These are phyloP conservation scores for Rhizopogon sp. DNA, from an alignment of 768 basidiomycete genomes.

Conservation along the genomic window DNA sequence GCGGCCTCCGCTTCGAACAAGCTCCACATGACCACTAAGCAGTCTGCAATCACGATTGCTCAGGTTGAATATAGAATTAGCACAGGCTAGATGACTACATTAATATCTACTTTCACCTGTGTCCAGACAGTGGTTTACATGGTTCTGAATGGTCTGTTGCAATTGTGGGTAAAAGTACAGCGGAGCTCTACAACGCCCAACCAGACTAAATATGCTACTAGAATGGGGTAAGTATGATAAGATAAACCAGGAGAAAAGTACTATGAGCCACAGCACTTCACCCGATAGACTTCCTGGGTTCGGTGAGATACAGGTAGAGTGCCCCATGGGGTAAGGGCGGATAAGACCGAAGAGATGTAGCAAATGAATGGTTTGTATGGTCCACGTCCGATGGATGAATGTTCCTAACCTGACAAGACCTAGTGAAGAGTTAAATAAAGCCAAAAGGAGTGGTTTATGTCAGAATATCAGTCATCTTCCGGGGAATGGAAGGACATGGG, in stretches of 20 bases:
- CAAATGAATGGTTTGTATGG: constrained; percentile 17
- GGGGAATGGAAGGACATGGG: constrained; percentile 67
- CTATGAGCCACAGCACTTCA: constrained; percentile 11
- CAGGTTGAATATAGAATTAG: not conserved
- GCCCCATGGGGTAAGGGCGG: constrained; percentile 17
- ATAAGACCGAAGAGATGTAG: constrained; percentile 20
- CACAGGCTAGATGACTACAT: not conserved
- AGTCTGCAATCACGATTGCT: not conserved
- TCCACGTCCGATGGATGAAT: constrained; percentile 13
- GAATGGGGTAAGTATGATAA: constrained; percentile 27
- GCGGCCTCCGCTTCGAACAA: constrained; percentile 89
- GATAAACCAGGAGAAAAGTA: constrained; percentile 15
- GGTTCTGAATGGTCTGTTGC: constrained; percentile 19
- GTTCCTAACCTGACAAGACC: constrained; percentile 13
- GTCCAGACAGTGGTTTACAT: not conserved
- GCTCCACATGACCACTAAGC: constrained; percentile 50
- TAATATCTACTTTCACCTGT: not conserved
- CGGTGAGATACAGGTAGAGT: constrained; percentile 18
- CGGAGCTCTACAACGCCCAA: constrained; percentile 26
- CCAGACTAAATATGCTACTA: constrained; percentile 27
- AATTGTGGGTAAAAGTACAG: constrained; percentile 24
- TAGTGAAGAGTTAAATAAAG: constrained; percentile 15
- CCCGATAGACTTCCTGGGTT: constrained; percentile 4
- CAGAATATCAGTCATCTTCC: constrained; percentile 34
- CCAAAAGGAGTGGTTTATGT: constrained; percentile 12